Base-by-base conservation (phyloP, 1,139 yeast genomes). In the Saccharomyces hybrid region DNA sequence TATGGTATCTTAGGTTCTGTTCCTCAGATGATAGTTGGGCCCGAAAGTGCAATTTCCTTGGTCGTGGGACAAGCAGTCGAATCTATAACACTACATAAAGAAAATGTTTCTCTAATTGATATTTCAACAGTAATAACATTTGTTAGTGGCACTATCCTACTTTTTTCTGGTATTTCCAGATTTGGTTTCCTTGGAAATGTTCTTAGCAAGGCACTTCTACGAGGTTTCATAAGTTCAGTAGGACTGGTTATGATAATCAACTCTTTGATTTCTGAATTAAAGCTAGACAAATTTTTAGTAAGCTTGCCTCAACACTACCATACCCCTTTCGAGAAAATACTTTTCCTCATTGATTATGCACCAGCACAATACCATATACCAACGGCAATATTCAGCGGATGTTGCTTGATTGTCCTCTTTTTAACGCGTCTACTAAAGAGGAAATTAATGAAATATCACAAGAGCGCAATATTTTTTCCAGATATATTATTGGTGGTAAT, bases 1-100 rank as follows among this genome's bases (percentile, higher is more conserved):
- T 93, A 93, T 67, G 78, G 88, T 52, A 61, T 91, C 1, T 79
- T 91, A 66, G 98, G 99, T 0, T 84, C 96, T 26, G 97, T 90
- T 1, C 98, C 98, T 0, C 95, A 87, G 65, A 88, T 93, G 96
- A 86, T 91, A 54, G 96, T 91, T 6, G 98, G 98, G 0, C 99
- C 99, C 0, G 99, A 93, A 67, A 95, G 93, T 7, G 96, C 98
- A 1, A 86, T 91, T 30, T 87, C 96, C 1, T 76, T 93, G 67
- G 86, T 93, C 47, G 88, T 93, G 2, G 98, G 98, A 2, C 96
- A 89, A 67, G 90, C 95, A 0, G 85, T 90, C n/a, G 89, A 87
- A 59, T 83, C 86, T 11, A 62, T 82, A 44, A 54, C 56, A 14
- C 50, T 80, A 54, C 88, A 84, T 63, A 70, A 78, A 51, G 66